Conservation (phyloP, 2,329 filamentous ascomycete genomes). For the Sphaerulina vaccinii region DNA sequence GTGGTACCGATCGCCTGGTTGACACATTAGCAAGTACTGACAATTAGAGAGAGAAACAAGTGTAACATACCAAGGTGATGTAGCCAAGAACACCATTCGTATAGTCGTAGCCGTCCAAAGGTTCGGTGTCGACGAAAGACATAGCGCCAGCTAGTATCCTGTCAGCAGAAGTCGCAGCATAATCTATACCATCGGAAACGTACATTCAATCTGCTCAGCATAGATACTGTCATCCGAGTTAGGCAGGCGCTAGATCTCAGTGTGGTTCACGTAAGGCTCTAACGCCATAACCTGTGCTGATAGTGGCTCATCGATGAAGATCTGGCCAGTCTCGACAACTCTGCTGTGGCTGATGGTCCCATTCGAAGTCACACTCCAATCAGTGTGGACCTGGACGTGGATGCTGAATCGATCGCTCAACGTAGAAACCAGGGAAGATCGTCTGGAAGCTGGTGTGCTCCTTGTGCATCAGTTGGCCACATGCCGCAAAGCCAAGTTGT, state of each 20-base stretch:
- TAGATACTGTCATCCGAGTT: background rate
- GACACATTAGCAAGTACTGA: too few relatives aligned
- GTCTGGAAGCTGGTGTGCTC: conserved; percentile 12
- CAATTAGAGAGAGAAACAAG: too few relatives aligned
- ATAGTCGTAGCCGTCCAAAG: conserved; percentile 12
- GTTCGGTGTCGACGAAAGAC: conserved; percentile 12
- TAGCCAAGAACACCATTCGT: conserved; percentile 19
- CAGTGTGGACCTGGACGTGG: conserved; percentile 18
- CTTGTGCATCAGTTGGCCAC: conserved; percentile 17
- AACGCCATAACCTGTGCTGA: conserved; percentile 16
- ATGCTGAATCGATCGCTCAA: conserved; percentile 18
- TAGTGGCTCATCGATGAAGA: conserved; percentile 15
- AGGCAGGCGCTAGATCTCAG: background rate
- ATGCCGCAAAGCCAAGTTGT: conserved; percentile 16
- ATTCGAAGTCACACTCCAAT: conserved; percentile 16
- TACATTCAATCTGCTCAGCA: background rate
- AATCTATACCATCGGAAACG: background rate
- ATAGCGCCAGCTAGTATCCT: conserved; percentile 6
- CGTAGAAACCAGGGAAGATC: conserved; percentile 19
- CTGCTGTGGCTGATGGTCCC: conserved; percentile 11
- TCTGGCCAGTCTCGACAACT: conserved; percentile 18
- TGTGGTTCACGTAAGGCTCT: conserved; percentile 10
- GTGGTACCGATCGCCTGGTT: conserved; percentile 10
- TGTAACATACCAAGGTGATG: conserved; percentile 5
- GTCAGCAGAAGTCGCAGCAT: background rate